Evolutionary conservation across 768 basidiomycete genomes (phyloP).

Genomic region (Auricularia sp.): DNA sequence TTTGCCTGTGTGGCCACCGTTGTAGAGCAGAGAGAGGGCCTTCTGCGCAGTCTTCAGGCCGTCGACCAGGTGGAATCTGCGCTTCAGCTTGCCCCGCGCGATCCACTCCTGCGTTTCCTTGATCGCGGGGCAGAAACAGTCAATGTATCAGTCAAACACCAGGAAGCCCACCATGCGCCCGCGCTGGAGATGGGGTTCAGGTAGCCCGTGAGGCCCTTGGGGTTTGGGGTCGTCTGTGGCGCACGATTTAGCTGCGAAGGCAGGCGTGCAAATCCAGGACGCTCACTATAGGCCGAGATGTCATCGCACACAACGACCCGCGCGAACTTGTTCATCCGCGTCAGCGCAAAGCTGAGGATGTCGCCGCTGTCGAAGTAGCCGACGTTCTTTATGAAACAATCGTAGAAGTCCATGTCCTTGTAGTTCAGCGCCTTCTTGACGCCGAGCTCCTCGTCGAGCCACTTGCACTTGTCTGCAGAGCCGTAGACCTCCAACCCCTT

Average conservation of each 20-base stretch:
- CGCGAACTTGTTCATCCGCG: slow-evolving; percentile 65
- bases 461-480: slow-evolving; percentile 68
- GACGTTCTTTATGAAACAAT: slow-evolving; percentile 59
- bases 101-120: slow-evolving; percentile 49
- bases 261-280: neutral
- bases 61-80: slow-evolving; percentile 70
- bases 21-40: slow-evolving; percentile 62
- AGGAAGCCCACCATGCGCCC: slow-evolving; percentile 80
- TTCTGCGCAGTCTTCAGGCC: slow-evolving; percentile 65
- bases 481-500: slow-evolving; percentile 84
- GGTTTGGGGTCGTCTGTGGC: slow-evolving; percentile 41
- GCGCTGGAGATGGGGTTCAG: slow-evolving; percentile 62
- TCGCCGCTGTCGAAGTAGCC: slow-evolving; percentile 74
- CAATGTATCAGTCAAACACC: slow-evolving; percentile 63
- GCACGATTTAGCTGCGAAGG: neutral
- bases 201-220: slow-evolving; percentile 61
- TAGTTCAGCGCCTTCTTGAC: slow-evolving; percentile 82
- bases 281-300: slow-evolving; percentile 74
- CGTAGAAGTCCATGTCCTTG: slow-evolving; percentile 61
- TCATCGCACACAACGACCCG: slow-evolving; percentile 81
- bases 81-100: slow-evolving; percentile 59
- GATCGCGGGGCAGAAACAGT: slow-evolving; percentile 48
- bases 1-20: slow-evolving; percentile 73
- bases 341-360: slow-evolving; percentile 69
- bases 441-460: slow-evolving; percentile 77